phyloP scores from a whole-genome alignment of 1,139 yeast species.

The Protomyces inundatus region DNA sequence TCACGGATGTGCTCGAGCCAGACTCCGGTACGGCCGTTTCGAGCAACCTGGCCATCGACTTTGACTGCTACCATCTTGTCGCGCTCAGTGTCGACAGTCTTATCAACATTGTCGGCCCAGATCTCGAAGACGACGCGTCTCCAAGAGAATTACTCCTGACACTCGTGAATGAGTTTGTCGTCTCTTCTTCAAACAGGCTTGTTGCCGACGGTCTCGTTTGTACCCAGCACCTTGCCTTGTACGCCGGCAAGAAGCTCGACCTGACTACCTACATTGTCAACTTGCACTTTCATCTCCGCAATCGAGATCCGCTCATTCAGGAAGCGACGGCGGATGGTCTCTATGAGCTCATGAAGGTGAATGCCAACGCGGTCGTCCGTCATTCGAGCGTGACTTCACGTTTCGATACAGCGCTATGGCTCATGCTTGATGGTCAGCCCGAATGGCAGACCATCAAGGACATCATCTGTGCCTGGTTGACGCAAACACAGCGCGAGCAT shows the following conservation, averaged over 20 bases:
- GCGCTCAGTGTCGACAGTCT: slow-evolving; percentile 44
- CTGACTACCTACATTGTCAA: slow-evolving; percentile 35
- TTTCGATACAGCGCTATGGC: slow-evolving; percentile 40
- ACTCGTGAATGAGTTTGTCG: slow-evolving; percentile 33
- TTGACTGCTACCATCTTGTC: slow-evolving; percentile 43
- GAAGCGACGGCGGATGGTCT: slow-evolving; percentile 41
- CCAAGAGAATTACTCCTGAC: slow-evolving; percentile 35
- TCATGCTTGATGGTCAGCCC: slow-evolving; percentile 39
- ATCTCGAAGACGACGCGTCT: slow-evolving; percentile 39
- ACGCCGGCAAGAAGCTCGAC: slow-evolving; percentile 37
- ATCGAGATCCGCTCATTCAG: slow-evolving; percentile 37
- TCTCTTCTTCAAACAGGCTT: slow-evolving; percentile 33
- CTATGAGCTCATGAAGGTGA: slow-evolving; percentile 39
- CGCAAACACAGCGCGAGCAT: slow-evolving; percentile 19
- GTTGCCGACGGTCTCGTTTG: slow-evolving; percentile 40
- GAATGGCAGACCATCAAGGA: slow-evolving; percentile 17
- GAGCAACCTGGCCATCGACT: slow-evolving; percentile 47
- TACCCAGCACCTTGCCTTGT: slow-evolving; percentile 36
- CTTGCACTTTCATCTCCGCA: slow-evolving; percentile 35
- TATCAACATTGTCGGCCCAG: slow-evolving; percentile 51
- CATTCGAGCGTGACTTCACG: slow-evolving; percentile 22
- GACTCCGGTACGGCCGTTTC: slow-evolving; percentile 45
- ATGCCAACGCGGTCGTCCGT: slow-evolving; percentile 35
- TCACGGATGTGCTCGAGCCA: slow-evolving; percentile 54
- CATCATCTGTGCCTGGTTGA: slow-evolving; percentile 21